Conservation (phyloP, 441 rosid species). For the Populus hybrid region DNA sequence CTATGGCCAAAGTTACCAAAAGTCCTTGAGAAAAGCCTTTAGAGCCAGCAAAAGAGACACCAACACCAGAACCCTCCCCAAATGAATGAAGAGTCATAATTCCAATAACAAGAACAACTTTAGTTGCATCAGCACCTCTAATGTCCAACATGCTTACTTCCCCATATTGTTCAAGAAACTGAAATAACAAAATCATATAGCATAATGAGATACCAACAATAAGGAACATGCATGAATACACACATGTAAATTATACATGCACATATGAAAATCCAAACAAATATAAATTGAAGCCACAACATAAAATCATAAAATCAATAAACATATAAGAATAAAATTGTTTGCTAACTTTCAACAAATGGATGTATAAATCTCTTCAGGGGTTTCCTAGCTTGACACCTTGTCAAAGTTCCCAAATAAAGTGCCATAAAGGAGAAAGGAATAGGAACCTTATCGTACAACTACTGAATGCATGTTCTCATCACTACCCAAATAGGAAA, state of each 20-base stretch:
- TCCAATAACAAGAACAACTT: slow-evolving; percentile 94
- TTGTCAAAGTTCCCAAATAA: not conserved
- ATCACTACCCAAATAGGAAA: not conserved
- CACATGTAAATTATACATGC: not conserved
- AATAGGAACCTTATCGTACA: not conserved
- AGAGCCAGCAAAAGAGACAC: slow-evolving; percentile 96
- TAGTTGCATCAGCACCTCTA: slow-evolving; percentile 94
- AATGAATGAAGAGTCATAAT: slow-evolving; percentile 99
- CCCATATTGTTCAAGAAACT: slow-evolving; percentile 93
- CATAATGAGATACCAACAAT: slow-evolving; percentile 4
- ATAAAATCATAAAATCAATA: not conserved
- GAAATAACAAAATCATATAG: slow-evolving; percentile 29
- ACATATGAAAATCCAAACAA: not conserved
- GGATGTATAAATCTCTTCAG: not conserved
- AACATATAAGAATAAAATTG: not conserved
- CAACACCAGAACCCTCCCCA: slow-evolving; percentile 99
- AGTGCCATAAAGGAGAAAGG: not conserved
- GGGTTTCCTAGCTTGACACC: not conserved
- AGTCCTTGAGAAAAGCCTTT: slow-evolving; percentile 97
- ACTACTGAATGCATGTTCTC: not conserved
- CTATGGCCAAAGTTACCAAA: slow-evolving; percentile 94
- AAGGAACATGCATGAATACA: not conserved
- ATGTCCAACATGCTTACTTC: slow-evolving; percentile 99
- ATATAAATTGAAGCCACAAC: not conserved
- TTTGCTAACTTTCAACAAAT: not conserved